Conservation (phyloP, 257 asterid genomes). For the Salvia hispanica region DNA sequence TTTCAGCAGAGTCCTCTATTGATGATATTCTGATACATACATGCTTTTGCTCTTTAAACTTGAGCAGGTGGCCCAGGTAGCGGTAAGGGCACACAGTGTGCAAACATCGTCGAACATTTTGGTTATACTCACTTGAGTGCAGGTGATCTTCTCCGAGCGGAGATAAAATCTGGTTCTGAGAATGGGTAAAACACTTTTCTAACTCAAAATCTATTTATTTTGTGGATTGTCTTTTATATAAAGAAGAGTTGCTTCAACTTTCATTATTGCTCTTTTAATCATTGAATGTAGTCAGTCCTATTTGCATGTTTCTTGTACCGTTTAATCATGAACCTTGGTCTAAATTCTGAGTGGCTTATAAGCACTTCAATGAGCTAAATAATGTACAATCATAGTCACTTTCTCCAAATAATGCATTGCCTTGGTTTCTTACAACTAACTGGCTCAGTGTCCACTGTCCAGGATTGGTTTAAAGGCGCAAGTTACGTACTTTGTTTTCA, state of each 20-base stretch:
- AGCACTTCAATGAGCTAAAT: background rate
- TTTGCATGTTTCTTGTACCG: background rate
- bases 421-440: background rate
- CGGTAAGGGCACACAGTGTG: slow-evolving; percentile 97
- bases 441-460: background rate
- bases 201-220: background rate
- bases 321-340: background rate
- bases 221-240: slow-evolving; percentile 9
- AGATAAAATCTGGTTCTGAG: slow-evolving; percentile 70
- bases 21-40: slow-evolving; percentile 20
- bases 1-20: background rate
- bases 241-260: slow-evolving; percentile 28
- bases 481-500: background rate
- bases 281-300: background rate
- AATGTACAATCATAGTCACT: slow-evolving; percentile 1
- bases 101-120: slow-evolving; percentile 75
- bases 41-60: slow-evolving; percentile 23
- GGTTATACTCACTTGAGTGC: slow-evolving; percentile 96
- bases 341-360: slow-evolving; percentile 4
- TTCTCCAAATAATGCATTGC: background rate
- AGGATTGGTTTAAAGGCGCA: background rate
- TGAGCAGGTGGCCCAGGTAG: slow-evolving; percentile 96
- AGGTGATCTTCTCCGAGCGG: slow-evolving; percentile 97
- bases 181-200: slow-evolving; percentile 42
- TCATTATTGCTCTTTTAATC: slow-evolving; percentile 16